A percentile compares a stretch with the other conserved stretches of the same genome.
phyloP scores from a whole-genome alignment of 331 rosid species.

The Erythrophleum ivorense region DNA sequence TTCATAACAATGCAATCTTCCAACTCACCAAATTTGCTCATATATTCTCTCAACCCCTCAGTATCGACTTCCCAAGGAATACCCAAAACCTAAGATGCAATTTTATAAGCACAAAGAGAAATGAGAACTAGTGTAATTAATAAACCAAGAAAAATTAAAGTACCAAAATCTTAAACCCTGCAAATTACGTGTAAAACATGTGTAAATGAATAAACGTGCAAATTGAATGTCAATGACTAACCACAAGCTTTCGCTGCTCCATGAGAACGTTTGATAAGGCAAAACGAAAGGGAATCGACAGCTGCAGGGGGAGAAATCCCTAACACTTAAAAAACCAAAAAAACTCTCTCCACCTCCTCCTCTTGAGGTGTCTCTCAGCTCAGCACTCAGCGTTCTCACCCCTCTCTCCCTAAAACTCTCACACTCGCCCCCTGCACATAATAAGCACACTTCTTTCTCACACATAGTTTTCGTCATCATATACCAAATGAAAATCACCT shows the following conservation, averaged over 20 bases:
- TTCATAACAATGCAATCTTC: slow-evolving; percentile 95
- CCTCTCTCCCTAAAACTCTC: slow-evolving; percentile 83
- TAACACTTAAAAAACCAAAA: slow-evolving; percentile 39
- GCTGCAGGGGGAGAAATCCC: slow-evolving; percentile 56
- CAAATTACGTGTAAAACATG: not conserved
- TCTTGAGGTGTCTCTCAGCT: slow-evolving; percentile 51
- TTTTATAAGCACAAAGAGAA: not conserved
- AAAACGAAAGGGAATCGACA: slow-evolving; percentile 32
- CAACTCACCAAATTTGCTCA: slow-evolving; percentile 88
- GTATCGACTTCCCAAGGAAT: slow-evolving; percentile 94
- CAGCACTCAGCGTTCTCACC: slow-evolving; percentile 63
- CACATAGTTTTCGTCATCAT: slow-evolving; percentile 61
- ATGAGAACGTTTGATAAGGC: slow-evolving; percentile 38
- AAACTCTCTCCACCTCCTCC: slow-evolving; percentile 48
- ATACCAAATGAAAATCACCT: slow-evolving; percentile 70
- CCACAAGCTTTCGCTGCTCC: slow-evolving; percentile 98
- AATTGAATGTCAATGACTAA: slow-evolving; percentile 44
- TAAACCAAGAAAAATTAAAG: not conserved
- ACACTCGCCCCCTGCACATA: slow-evolving; percentile 95
- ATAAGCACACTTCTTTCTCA: slow-evolving; percentile 94
- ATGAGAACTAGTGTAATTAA: not conserved
- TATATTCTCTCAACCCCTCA: slow-evolving; percentile 82
- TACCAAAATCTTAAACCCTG: not conserved
- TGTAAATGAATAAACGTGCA: not conserved
- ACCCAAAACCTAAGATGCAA: slow-evolving; percentile 72